Percentiles rank a stretch among this genome's conserved stretches.
Conservation (phyloP, 352 stramenopile species). For the Peronospora farinosa region DNA sequence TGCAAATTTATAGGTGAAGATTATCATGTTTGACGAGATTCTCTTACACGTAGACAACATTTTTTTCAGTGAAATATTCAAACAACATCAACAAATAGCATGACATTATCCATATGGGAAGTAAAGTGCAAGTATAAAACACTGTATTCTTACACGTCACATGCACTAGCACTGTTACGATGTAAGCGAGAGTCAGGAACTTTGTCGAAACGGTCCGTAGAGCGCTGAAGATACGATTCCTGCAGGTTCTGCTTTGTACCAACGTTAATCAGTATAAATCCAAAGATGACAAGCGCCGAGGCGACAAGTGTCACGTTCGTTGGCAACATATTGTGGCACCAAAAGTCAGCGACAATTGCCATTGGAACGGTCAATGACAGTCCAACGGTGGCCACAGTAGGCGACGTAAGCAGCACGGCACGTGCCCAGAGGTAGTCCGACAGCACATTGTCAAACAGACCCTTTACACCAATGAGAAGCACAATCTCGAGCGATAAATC, state of each 20-base stretch:
- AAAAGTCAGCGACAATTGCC: constrained; percentile 88
- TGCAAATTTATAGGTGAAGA: too few relatives aligned
- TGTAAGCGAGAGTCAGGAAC: constrained; percentile 4
- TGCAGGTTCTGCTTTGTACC: constrained; percentile 59
- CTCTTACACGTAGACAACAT: too few relatives aligned
- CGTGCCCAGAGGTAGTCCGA: constrained; percentile 94
- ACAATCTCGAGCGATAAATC: constrained; percentile 65
- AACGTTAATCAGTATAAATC: constrained; percentile 69
- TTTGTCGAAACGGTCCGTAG: constrained; percentile 25
- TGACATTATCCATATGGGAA: too few relatives aligned
- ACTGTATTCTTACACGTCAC: constrained; percentile 12
- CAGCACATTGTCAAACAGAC: constrained; percentile 92
- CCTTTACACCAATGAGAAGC: constrained; percentile 81
- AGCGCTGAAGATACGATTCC: constrained; percentile 43
- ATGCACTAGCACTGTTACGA: constrained; percentile 10
- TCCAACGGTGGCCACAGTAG: constrained; percentile 93
- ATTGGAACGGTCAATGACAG: constrained; percentile 94
- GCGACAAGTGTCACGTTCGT: constrained; percentile 51
- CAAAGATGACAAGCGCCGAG: constrained; percentile 55
- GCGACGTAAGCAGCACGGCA: constrained; percentile 91
- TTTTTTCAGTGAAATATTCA: too few relatives aligned
- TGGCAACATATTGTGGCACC: constrained; percentile 49
- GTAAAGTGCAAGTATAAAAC: neutral
- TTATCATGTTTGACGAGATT: too few relatives aligned
- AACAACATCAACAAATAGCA: too few relatives aligned